A percentile compares a stretch with the other conserved stretches of the same genome.
phyloP scores from a whole-genome alignment of 1,139 yeast genomes.

The Yamadazyma atlantica region DNA sequence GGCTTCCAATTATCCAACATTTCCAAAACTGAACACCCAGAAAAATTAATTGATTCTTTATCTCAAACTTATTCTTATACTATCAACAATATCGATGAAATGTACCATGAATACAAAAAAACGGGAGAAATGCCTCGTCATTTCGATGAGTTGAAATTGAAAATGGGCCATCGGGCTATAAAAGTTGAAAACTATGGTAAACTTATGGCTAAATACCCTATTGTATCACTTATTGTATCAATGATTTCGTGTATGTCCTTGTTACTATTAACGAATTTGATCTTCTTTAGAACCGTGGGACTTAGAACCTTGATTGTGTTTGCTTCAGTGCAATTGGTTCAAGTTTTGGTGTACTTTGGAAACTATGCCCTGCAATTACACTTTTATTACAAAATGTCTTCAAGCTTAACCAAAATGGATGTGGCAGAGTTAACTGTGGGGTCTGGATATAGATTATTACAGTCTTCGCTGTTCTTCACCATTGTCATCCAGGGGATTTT shows the following conservation, averaged over 20 bases:
- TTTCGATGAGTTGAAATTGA: slow-evolving; percentile 13
- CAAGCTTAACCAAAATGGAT: slow-evolving; percentile 8
- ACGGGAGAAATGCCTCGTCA: slow-evolving; percentile 15
- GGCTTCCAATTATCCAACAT: slow-evolving; percentile 47
- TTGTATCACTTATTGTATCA: slow-evolving; percentile 9
- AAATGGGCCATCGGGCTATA: slow-evolving; percentile 13
- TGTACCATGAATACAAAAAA: slow-evolving; percentile 15
- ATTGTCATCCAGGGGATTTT: slow-evolving; percentile 9
- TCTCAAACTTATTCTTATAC: slow-evolving; percentile 32
- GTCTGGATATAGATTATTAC: slow-evolving; percentile 14
- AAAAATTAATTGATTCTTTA: slow-evolving; percentile 41
- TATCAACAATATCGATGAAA: slow-evolving; percentile 15
- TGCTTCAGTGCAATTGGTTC: slow-evolving; percentile 9
- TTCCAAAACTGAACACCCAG: slow-evolving; percentile 36
- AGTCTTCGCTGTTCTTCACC: slow-evolving; percentile 9
- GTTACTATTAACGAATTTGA: slow-evolving; percentile 6
- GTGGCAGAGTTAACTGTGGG: slow-evolving; percentile 14
- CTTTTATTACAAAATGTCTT: slow-evolving; percentile 11
- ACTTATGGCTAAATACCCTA: slow-evolving; percentile 13
- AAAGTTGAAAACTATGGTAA: slow-evolving; percentile 14
- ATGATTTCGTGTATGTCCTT: slow-evolving; percentile 10
- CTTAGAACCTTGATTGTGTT: slow-evolving; percentile 1
- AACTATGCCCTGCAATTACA: slow-evolving; percentile 15
- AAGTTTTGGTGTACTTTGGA: slow-evolving; percentile 8
- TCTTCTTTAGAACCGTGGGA: slow-evolving; percentile 6